Evolutionary conservation across 805 yeast genomes (phyloP), one percentile per base, ranked within the genome.

Genomic region (Lachancea cidri): DNA sequence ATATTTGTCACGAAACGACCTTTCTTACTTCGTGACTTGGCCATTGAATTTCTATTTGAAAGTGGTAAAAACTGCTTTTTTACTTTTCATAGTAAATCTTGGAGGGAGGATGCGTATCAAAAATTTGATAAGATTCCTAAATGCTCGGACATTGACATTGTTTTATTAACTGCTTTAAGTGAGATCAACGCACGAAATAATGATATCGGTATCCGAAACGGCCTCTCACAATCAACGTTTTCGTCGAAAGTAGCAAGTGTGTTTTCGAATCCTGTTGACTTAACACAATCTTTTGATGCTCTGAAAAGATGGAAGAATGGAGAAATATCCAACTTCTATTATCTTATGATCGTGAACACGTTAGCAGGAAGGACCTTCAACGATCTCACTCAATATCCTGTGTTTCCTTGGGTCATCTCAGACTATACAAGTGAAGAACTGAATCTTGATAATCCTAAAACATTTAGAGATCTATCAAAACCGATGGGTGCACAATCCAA

Each of bases 401-500:
- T 88, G 1, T 88, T 87, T 51, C 96, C 96, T 0, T 87, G 95
- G 94, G 86, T 87, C 0, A 73, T 87, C 45, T 81, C 93, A 0
- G 95, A 87, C 56, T 86, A 87, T 55, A 71, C 76, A 1, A 83
- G 93, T 52, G 79, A 77, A 2, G 73, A 65, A 9, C 64, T 87
- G n/a, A 88, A 87, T 57, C 64, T 88, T 33, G 56, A 64, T 3
- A 67, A 86, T 50, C 81, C 85, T 0, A 64, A 68, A 6, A 65
- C 81, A 0, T 87, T 73, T 55, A 67, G 96, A 49, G 95, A 87
- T 55, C 65, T 87, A 17, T 73, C 86, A 0, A 86, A 84, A 53
- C 96, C 96, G 1, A 88, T 87, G 96, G 96, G 96, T 1, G 95
- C 89, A 0, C 96, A 87, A 57, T 67, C 77, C 2, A 57, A 60